phyloP scores from a whole-genome alignment of 2,329 filamentous ascomycete species.

The Ascosphaera apis region DNA sequence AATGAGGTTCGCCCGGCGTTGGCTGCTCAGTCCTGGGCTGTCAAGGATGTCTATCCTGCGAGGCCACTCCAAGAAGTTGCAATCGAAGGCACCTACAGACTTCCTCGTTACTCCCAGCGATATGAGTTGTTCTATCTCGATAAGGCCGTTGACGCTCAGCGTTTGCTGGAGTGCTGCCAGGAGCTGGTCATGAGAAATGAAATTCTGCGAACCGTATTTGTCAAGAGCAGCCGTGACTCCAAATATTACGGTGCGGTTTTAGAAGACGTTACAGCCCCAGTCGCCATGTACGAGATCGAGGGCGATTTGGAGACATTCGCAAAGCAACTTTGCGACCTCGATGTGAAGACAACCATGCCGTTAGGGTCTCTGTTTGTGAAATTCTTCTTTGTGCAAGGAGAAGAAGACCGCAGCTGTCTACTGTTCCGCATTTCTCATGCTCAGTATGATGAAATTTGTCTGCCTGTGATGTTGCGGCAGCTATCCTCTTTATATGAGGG shows the following conservation, averaged over 20 bases:
- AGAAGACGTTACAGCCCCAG: constrained; percentile 21
- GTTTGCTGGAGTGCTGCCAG: constrained; percentile 17
- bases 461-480: constrained; percentile 30
- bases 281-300: constrained; percentile 23
- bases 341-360: constrained; percentile 28
- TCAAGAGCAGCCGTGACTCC: constrained; percentile 15
- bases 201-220: constrained; percentile 37
- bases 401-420: constrained; percentile 16
- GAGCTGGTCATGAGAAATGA: constrained; percentile 32
- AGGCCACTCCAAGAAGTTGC: constrained; percentile 34
- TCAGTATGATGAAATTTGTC: constrained; percentile 40
- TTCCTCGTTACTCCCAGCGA: constrained; percentile 35
- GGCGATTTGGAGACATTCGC: constrained; percentile 23
- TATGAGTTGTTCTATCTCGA: constrained; percentile 39
- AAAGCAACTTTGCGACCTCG: constrained; percentile 24
- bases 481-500: constrained; percentile 26
- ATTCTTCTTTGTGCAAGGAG: constrained; percentile 24
- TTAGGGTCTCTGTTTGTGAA: constrained; percentile 32
- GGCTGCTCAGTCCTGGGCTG: constrained; percentile 20
- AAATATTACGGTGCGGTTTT: constrained; percentile 29
- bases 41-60: constrained; percentile 30
- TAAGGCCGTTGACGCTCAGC: constrained; percentile 20
- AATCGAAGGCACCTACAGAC: constrained; percentile 30
- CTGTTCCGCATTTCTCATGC: constrained; percentile 37
- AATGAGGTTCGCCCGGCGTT: constrained; percentile 23